Evolutionary conservation across 345 rosid genomes (phyloP), one percentile per base, ranked within the genome.

Genomic region (Erucastrum elatum): DNA sequence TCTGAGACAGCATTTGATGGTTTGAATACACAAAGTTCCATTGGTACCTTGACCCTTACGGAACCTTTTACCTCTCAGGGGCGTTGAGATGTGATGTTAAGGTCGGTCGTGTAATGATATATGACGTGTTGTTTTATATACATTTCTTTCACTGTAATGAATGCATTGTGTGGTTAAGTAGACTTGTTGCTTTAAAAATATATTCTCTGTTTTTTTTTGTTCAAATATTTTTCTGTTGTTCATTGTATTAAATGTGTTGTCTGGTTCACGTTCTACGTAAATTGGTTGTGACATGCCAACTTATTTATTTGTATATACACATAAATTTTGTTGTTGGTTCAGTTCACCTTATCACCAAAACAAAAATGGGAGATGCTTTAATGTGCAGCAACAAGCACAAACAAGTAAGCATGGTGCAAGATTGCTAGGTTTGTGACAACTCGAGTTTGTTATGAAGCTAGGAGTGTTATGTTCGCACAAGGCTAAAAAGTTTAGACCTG

Each of bases 391-490:
- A 10, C 34, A 51, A 68, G 13, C 13, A 41, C 13, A 41, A 41
- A 10, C 13, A 69, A 51, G 8, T 9, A 15, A 16, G 21, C 5
- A 31, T 53, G 46, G 3, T 55, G 17, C 26, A 8, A 58, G 37
- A 26, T 51, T 51, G 17, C 58, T 13, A 46, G 55, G 55, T 46
- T 46, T 12, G 16, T 46, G 55, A 15, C 74, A 84, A 9, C 74
- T 65, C 3, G 71, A 72, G 68, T 63, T 82, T 16, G 83, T 84
- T 53, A n/a, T 73, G 60, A 84, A 79, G 49, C 70, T 84, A 9
- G 85, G 85, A 12, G 66, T 82, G 15, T 60, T 84, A 0, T 79
- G 80, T 66, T 76, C 80, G 2, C 81, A 76, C 35, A 12, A 46
- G 4, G 81, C 56, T 15, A 74, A 70, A 62, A 73, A 27, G 17